Base-by-base conservation (phyloP, 2,329 filamentous ascomycete genomes). In the Ceratocystis eucalypticola region DNA sequence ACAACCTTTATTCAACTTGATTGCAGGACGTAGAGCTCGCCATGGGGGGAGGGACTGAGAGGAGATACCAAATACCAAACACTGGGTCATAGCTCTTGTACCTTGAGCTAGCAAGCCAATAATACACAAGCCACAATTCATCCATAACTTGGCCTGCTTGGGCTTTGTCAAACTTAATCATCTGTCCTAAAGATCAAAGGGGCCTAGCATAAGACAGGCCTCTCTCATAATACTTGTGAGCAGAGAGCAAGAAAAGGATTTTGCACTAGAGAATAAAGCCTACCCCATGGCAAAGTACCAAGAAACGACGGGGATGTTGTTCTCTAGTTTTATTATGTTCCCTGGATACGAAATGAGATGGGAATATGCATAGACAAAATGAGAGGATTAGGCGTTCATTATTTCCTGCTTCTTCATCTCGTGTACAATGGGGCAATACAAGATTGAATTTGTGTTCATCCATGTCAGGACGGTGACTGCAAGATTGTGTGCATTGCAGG, bases 61-160 rank as follows among this genome's bases (percentile, higher is more conserved):
- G 25, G 25, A 28, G 25, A 28, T 28, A 28, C 25, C 25, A n/a
- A 48, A 50, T 20, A 53, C 20, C 8, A 30, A 59, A 59, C 53
- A 59, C 53, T 59, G 17, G 53, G 53, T 59, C 53, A 59, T 59
- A 59, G 53, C 53, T 59, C 28, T 25, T 59, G 53, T 37, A 33
- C 53, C 53, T n/a, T 57, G 53, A 7, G 53, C 22, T 28, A 25
- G 25, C 20, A 53, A 25, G 3, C 20, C 8, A 59, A 59, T 59
- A 10, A 59, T 59, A 30, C n/a, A 59, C 17, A 59, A 59, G 53
- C 53, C 53, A 59, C 53, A 59, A 59, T 59, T 59, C 53, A 59
- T 59, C 53, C 53, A 59, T 37, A 59, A 59, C 53, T 33, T 17
- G n/a, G 15, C 53, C 28, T 37, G 33, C 53, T 10, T 41, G 8